These are phyloP conservation scores for Corylus heterophylla DNA, from an alignment of 306 rosid species.

Conservation along the genomic window DNA sequence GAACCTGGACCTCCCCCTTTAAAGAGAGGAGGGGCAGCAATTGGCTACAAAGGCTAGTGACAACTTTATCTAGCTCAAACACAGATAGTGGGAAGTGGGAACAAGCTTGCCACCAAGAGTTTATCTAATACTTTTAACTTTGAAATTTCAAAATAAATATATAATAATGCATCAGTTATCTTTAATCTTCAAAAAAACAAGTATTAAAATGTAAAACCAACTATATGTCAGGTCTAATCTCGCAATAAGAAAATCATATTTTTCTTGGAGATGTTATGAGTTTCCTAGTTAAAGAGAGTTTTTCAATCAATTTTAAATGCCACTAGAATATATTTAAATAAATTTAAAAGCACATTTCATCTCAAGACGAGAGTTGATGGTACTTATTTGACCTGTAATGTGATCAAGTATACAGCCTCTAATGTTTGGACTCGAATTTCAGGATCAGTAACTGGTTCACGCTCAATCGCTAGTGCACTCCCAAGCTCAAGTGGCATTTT, in stretches of 20 bases:
- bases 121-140: background rate
- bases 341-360: background rate
- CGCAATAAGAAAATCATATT: background rate
- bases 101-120: background rate
- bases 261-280: background rate
- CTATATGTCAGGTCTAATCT: background rate
- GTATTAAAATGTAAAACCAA: background rate
- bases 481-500: constrained; percentile 96
- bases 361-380: background rate
- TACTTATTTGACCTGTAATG: constrained; percentile 59
- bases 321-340: background rate
- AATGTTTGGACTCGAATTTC: constrained; percentile 78
- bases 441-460: constrained; percentile 74
- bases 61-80: background rate
- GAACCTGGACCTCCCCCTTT: background rate
- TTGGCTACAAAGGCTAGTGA: constrained; percentile 2
- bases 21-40: background rate
- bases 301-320: background rate
- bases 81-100: background rate
- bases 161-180: background rate
- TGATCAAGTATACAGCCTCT: constrained; percentile 88
- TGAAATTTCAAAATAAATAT: background rate
- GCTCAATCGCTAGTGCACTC: constrained; percentile 86
- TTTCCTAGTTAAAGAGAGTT: background rate
- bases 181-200: background rate